Percentiles rank a stretch among this genome's conserved stretches.
phyloP scores from a whole-genome alignment of 2,329 filamentous ascomycete species.

The Nakataea oryzae region DNA sequence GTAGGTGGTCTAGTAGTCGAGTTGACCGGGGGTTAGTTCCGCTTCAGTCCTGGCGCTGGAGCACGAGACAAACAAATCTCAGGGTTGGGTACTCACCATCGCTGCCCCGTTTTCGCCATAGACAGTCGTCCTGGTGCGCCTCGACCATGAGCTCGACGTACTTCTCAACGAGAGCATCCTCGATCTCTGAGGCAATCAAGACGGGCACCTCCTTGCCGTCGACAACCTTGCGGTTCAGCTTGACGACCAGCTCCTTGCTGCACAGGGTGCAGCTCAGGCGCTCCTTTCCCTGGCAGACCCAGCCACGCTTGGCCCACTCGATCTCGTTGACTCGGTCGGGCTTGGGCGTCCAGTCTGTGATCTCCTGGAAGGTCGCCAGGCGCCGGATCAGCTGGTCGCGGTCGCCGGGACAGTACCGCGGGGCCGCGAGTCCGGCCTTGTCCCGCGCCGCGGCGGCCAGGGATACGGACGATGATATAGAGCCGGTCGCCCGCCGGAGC shows the following conservation, averaged over 20 bases:
- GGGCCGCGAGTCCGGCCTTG: slow-evolving; percentile 19
- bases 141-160: slow-evolving; percentile 64
- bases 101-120: slow-evolving; percentile 83
- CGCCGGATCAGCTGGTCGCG: slow-evolving; percentile 71
- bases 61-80: slow-evolving; percentile 38
- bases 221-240: slow-evolving; percentile 52
- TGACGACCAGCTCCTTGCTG: slow-evolving; percentile 73
- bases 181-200: slow-evolving; percentile 50
- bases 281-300: slow-evolving; percentile 76
- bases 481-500: slow-evolving; percentile 27
- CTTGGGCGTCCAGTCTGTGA: slow-evolving; percentile 91
- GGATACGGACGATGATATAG: not conserved
- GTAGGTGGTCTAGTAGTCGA: slow-evolving; percentile 32
- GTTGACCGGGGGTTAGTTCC: slow-evolving; percentile 20
- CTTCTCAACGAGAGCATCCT: slow-evolving; percentile 61
- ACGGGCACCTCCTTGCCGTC: slow-evolving; percentile 45
- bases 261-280: slow-evolving; percentile 81
- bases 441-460: slow-evolving; percentile 12
- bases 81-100: slow-evolving; percentile 44
- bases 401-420: slow-evolving; percentile 80
- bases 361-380: slow-evolving; percentile 78
- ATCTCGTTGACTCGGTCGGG: slow-evolving; percentile 78
- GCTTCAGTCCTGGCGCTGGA: not conserved
- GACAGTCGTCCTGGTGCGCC: slow-evolving; percentile 69
- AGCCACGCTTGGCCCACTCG: slow-evolving; percentile 89